phyloP scores from a whole-genome alignment of 352 stramenopile genomes.

The Thalassiosira mediterranea region DNA sequence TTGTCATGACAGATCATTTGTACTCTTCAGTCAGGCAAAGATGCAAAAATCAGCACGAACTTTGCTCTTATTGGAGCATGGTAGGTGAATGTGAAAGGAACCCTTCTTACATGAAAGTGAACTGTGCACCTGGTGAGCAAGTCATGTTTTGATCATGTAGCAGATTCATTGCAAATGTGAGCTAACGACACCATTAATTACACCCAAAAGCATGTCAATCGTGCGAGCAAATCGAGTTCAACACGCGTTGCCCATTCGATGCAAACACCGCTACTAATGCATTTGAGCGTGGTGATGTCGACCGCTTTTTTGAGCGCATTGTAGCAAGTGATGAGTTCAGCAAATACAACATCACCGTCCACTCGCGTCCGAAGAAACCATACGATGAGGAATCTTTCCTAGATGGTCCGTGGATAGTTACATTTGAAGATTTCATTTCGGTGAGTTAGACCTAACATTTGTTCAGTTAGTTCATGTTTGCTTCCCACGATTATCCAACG shows the following conservation, averaged over 20 bases:
- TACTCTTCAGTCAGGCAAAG: conserved; percentile 29
- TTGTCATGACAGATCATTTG: background rate
- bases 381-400: background rate
- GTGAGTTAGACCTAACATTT: conserved; percentile 60
- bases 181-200: too few relatives aligned
- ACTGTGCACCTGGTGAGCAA: conserved; percentile 42
- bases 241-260: conserved; percentile 35
- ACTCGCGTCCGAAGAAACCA: conserved; percentile 19
- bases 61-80: conserved; percentile 67
- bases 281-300: conserved; percentile 59
- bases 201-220: too few relatives aligned
- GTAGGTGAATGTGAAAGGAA: conserved; percentile 58
- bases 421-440: conserved; percentile 82
- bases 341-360: conserved; percentile 16
- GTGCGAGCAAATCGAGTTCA: conserved; percentile 61
- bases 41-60: conserved; percentile 58
- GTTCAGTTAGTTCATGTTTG: too few relatives aligned
- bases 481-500: too few relatives aligned
- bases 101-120: conserved; percentile 39
- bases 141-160: too few relatives aligned
- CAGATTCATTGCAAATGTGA: too few relatives aligned
- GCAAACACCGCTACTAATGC: conserved; percentile 8
- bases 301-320: conserved; percentile 69
- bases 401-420: conserved; percentile 79
- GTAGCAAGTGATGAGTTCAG: conserved; percentile 19